phyloP scores from a whole-genome alignment of 2,329 filamentous ascomycete genomes.

The Monilinia vaccinii-corymbosi region DNA sequence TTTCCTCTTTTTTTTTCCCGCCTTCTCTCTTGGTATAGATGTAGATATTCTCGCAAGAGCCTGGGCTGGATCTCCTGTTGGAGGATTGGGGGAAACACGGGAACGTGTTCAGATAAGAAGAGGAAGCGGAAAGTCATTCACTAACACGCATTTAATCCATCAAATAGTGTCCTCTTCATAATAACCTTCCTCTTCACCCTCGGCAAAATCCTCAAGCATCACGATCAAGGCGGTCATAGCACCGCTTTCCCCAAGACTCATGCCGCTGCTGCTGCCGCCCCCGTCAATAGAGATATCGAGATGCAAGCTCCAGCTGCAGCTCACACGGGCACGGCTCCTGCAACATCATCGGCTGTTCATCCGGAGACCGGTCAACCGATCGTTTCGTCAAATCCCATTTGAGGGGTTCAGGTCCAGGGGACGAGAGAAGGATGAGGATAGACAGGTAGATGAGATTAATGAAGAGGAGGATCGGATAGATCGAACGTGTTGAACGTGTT shows the following conservation, averaged over 20 bases:
- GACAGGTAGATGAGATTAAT: not conserved
- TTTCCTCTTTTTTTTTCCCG: not conserved
- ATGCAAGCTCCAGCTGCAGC: not conserved
- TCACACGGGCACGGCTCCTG: not conserved
- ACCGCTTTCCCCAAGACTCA: not conserved
- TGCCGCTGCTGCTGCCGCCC: no score
- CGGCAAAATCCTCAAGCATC: not conserved
- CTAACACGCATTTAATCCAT: no score
- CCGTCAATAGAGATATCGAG: not conserved
- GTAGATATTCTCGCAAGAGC: no score
- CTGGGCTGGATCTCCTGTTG: no score
- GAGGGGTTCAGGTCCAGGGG: not conserved
- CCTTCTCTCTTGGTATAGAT: no score
- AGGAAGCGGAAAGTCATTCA: no score
- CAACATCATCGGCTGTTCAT: not conserved
- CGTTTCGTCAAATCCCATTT: not conserved
- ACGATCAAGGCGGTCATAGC: not conserved
- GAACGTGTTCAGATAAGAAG: no score
- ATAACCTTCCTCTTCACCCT: conserved; percentile 2
- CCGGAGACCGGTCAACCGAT: not conserved
- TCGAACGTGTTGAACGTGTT: no score
- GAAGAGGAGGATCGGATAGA: no score
- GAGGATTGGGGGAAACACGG: no score
- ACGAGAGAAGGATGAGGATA: not conserved
- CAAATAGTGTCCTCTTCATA: not conserved